These are phyloP conservation scores for Myriangium duriaei DNA, from an alignment of 2,329 filamentous ascomycete genomes.

Conservation along the genomic window DNA sequence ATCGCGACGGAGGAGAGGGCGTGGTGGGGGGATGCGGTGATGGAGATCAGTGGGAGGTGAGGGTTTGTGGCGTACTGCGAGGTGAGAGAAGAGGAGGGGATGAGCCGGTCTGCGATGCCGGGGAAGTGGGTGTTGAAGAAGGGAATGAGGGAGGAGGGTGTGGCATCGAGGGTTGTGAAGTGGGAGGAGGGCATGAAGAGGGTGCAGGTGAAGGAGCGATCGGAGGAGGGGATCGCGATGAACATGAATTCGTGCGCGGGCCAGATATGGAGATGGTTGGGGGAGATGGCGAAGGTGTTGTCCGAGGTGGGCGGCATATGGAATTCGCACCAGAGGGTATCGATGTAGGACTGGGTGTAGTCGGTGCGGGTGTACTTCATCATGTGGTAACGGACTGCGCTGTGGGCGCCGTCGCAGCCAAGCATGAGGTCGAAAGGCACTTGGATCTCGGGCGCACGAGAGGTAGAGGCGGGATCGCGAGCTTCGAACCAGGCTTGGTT, in stretches of 20 bases:
- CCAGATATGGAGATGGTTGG: constrained; percentile 96
- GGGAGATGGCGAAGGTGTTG: constrained; percentile 64
- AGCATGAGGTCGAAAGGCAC: constrained; percentile 86
- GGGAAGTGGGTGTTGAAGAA: constrained; percentile 84
- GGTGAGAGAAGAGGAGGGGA: constrained; percentile 54
- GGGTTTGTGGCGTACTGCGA: constrained; percentile 70
- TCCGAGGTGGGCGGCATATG: constrained; percentile 42
- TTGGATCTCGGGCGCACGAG: constrained; percentile 51
- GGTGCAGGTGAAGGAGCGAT: constrained; percentile 90
- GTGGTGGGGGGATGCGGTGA: constrained; percentile 87
- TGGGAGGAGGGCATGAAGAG: constrained; percentile 68
- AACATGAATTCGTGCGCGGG: constrained; percentile 93
- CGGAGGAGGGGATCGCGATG: constrained; percentile 81
- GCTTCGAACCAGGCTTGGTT: constrained; percentile 81
- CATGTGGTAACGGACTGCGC: constrained; percentile 76
- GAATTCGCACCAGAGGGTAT: constrained; percentile 96
- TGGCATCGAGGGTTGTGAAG: constrained; percentile 54
- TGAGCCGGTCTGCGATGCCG: constrained; percentile 59
- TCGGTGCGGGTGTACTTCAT: constrained; percentile 92
- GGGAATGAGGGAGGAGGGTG: constrained; percentile 45
- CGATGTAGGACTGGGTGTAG: constrained; percentile 89
- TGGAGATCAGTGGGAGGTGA: constrained; percentile 81
- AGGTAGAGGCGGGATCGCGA: constrained; percentile 15
- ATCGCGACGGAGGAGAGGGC: constrained; percentile 66
- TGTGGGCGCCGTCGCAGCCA: constrained; percentile 90